phyloP scores from a whole-genome alignment of 305 asterid genomes.

The Fraxinus sp. region DNA sequence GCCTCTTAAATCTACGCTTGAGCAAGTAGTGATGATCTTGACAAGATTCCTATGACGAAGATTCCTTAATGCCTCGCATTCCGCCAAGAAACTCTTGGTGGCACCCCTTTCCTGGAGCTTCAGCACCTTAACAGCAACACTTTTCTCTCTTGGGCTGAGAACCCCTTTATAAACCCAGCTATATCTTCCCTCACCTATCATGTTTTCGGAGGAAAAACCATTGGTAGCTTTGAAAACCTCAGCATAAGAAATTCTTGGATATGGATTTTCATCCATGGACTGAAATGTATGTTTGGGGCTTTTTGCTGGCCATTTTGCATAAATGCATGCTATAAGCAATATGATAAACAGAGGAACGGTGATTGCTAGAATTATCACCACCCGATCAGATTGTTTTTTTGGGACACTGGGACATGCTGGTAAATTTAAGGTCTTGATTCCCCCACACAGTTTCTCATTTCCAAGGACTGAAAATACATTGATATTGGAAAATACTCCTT shows the following conservation, averaged over 20 bases:
- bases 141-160: neutral
- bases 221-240: constrained; percentile 20
- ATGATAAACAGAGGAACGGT: constrained; percentile 10
- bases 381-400: neutral
- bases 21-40: constrained; percentile 31
- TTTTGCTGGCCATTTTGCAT: neutral
- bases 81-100: constrained; percentile 34
- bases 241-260: constrained; percentile 21
- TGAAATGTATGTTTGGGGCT: neutral
- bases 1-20: constrained; percentile 29
- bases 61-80: constrained; percentile 34
- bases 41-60: constrained; percentile 36
- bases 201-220: constrained; percentile 29
- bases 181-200: constrained; percentile 32
- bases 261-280: neutral
- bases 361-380: constrained; percentile 16
- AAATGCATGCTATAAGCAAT: neutral
- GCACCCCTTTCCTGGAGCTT: constrained; percentile 32
- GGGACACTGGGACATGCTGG: constrained; percentile 11
- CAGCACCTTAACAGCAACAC: constrained; percentile 39
- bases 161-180: constrained; percentile 25
- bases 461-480: constrained; percentile 21
- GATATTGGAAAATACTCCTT: constrained; percentile 21
- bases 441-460: constrained; percentile 31
- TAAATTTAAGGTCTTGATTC: constrained; percentile 13